Percentiles rank a stretch among this genome's conserved stretches.
Conservation (phyloP, 768 basidiomycete species). For the Tephrocybe sp. region DNA sequence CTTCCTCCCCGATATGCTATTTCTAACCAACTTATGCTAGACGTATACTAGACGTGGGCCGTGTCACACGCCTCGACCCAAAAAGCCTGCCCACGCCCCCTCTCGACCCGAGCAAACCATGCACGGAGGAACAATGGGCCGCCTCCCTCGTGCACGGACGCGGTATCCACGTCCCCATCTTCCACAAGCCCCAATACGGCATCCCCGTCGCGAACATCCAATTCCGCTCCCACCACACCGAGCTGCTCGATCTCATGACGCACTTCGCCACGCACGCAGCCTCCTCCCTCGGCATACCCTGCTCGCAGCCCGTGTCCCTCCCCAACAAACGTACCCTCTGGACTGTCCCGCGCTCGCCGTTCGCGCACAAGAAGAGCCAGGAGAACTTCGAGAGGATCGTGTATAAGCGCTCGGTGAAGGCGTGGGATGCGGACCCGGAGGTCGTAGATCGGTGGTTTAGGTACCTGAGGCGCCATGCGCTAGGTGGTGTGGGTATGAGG, state of each 20-base stretch:
- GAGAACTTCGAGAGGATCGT: slow-evolving; percentile 91
- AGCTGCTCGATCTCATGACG: slow-evolving; percentile 73
- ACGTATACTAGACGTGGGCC: slow-evolving; percentile 2
- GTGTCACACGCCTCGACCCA: slow-evolving; percentile 14
- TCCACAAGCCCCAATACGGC: slow-evolving; percentile 61
- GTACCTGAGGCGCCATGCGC: slow-evolving; percentile 72
- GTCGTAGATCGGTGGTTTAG: slow-evolving; percentile 79
- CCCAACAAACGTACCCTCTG: slow-evolving; percentile 78
- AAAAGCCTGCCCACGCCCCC: slow-evolving; percentile 15
- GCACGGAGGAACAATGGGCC: slow-evolving; percentile 47
- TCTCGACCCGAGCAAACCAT: slow-evolving; percentile 12
- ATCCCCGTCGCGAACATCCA: slow-evolving; percentile 83
- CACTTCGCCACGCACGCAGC: slow-evolving; percentile 87
- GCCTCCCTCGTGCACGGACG: slow-evolving; percentile 65
- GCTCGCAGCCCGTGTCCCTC: slow-evolving; percentile 60
- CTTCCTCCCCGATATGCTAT: no score
- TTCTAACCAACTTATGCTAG: not conserved
- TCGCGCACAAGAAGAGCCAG: slow-evolving; percentile 90
- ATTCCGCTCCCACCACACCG: slow-evolving; percentile 73
- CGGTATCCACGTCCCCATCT: slow-evolving; percentile 48
- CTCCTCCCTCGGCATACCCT: slow-evolving; percentile 79
- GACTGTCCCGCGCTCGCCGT: slow-evolving; percentile 86
- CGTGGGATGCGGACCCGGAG: slow-evolving; percentile 83
- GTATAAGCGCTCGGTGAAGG: slow-evolving; percentile 85
- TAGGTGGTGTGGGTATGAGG: slow-evolving; percentile 88